Percentiles rank a stretch among this genome's conserved stretches.
Conservation (phyloP, 495 filamentous ascomycete genomes). For the Stereocaulon alpinum region DNA sequence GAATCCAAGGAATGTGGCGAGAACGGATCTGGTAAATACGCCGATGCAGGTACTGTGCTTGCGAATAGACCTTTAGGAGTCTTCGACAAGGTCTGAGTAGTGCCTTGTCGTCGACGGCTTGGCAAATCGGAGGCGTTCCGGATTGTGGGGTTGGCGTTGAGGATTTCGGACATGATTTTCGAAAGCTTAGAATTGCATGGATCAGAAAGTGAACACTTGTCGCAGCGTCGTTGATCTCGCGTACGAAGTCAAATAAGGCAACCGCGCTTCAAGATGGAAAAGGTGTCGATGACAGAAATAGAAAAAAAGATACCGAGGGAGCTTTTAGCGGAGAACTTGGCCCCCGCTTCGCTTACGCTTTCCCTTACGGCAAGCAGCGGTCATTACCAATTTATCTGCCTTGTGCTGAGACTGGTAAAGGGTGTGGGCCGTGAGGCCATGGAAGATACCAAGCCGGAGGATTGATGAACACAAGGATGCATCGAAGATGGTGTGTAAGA, state of each 20-base stretch:
- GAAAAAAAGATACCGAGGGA: slow-evolving; percentile 6
- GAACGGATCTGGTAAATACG: slow-evolving; percentile 46
- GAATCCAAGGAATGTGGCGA: slow-evolving; percentile 27
- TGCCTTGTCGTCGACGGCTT: slow-evolving; percentile 50
- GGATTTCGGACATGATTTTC: slow-evolving; percentile 40
- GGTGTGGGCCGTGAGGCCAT: too few relatives aligned
- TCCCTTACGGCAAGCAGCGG: slow-evolving; percentile 1
- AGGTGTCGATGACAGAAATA: slow-evolving; percentile 2
- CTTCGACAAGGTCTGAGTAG: slow-evolving; percentile 27
- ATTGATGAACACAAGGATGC: background rate
- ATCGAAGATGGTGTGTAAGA: slow-evolving; percentile 1
- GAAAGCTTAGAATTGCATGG: background rate
- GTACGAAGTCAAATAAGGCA: background rate
- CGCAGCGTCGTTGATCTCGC: slow-evolving; percentile 30
- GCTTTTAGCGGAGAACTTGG: background rate
- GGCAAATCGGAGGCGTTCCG: slow-evolving; percentile 84
- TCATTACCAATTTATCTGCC: background rate
- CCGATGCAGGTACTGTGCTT: slow-evolving; percentile 33
- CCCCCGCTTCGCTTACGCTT: background rate
- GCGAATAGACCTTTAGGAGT: slow-evolving; percentile 40
- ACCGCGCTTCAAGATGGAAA: slow-evolving; percentile 8
- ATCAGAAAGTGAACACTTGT: background rate
- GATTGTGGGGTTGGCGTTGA: slow-evolving; percentile 94
- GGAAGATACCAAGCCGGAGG: background rate
- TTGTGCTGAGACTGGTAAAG: background rate